Base-by-base conservation (phyloP, 306 rosid genomes). In the Vicia faba region DNA sequence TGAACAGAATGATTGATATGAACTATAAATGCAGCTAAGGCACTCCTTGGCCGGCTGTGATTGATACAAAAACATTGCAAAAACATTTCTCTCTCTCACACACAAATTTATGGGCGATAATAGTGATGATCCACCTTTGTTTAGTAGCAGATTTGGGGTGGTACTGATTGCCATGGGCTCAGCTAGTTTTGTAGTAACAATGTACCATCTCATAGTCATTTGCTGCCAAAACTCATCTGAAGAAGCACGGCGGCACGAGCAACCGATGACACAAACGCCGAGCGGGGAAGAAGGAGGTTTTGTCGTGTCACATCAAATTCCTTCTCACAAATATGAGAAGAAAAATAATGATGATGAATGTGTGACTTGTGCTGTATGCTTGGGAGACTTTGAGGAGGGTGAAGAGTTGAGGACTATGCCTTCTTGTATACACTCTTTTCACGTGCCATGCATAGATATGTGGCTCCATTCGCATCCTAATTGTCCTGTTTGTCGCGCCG, bases 381-480 rank as follows among this genome's bases (percentile, higher is more conserved):
- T 84, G 53, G 74, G 80, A 29, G 86, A 84, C 8, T 86, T 84
- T 67, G 82, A 86, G 20, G 96, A 86, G 0, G 91, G 81, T 20
- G 96, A 88, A 8, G 89, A 80, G 14, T 35, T 86, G n/a, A 78
- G 80, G 31, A 80, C 85, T 2, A 57, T 86, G 84, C 85, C 84
- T 0, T 86, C 72, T 66, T 82, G 89, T 49, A 26, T 54, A 80
- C 92, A 89, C 83, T 76, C 88, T 20, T 89, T 84, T 70, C 92
- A 86, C 8, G 79, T 70, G 1, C 35, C 78, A 3, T 88, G 91
- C 71, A 84, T 88, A 2, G 96, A 88, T 50, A 69, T 54, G 83
- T 88, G 96, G 89, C 83, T 88, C 8, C 20, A 33, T 57, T 85
- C 83, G 1, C 92, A 84, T 50, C 53, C 73, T 0, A 84, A 39